phyloP scores from a whole-genome alignment of 2,329 filamentous ascomycete species.

The Coniella lustricola region DNA sequence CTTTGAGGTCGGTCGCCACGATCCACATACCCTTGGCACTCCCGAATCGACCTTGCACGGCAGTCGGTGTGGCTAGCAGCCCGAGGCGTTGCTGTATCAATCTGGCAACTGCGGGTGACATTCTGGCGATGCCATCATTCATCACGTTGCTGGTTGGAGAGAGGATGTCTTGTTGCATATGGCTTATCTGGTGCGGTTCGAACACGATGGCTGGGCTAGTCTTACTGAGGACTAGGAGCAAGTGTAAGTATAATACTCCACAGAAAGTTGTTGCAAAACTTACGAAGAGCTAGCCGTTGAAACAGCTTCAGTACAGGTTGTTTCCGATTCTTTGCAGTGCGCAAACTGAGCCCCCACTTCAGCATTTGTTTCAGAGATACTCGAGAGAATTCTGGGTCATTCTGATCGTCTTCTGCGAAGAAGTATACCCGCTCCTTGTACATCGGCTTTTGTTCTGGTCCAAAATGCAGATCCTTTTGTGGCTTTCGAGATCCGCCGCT shows the following conservation, averaged over 20 bases:
- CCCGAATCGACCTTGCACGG: constrained; percentile 63
- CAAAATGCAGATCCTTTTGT: constrained; percentile 26
- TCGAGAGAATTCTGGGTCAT: constrained; percentile 28
- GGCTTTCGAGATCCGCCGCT: constrained; percentile 31
- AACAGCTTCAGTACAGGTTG: constrained; percentile 51
- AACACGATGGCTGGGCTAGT: constrained; percentile 41
- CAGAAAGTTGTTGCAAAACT: constrained; percentile 10
- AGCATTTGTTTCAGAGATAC: constrained; percentile 37
- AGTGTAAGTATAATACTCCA: background rate
- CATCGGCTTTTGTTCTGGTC: constrained; percentile 24
- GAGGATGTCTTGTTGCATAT: constrained; percentile 29
- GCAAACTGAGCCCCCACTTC: constrained; percentile 44
- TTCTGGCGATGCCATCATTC: constrained; percentile 60
- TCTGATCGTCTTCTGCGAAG: constrained; percentile 45
- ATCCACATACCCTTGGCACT: constrained; percentile 74
- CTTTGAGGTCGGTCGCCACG: constrained; percentile 37
- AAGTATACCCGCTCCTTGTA: constrained; percentile 41
- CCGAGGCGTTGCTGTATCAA: constrained; percentile 45
- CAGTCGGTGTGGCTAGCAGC: constrained; percentile 49
- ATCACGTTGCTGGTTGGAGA: constrained; percentile 41
- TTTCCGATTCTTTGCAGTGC: constrained; percentile 28
- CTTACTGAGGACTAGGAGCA: constrained; percentile 40
- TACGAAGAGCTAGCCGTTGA: constrained; percentile 49
- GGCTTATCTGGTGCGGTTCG: constrained; percentile 37
- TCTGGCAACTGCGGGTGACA: constrained; percentile 54